These are phyloP conservation scores for Diaporthe sp. DNA, from an alignment of 2,329 filamentous ascomycete species.

Conservation along the genomic window DNA sequence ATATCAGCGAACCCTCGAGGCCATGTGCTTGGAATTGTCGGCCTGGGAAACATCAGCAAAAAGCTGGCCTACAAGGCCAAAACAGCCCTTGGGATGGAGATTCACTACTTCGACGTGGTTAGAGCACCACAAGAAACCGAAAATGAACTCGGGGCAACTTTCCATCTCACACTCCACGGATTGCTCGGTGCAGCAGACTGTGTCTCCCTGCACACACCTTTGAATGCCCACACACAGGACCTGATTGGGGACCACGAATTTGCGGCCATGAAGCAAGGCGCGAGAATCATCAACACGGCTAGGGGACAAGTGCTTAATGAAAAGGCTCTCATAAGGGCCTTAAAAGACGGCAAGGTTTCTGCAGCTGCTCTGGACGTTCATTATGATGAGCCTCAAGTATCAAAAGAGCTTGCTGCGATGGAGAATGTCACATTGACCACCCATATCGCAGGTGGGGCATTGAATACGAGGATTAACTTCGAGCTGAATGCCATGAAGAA, in stretches of 20 bases:
- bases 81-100: slow-evolving; percentile 61
- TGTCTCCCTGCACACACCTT: slow-evolving; percentile 46
- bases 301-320: slow-evolving; percentile 64
- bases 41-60: slow-evolving; percentile 59
- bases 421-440: slow-evolving; percentile 51
- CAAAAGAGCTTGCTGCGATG: slow-evolving; percentile 45
- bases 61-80: slow-evolving; percentile 57
- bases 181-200: slow-evolving; percentile 47
- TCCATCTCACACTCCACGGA: slow-evolving; percentile 41
- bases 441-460: slow-evolving; percentile 50
- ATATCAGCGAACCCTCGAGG: slow-evolving; percentile 61
- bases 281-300: slow-evolving; percentile 62
- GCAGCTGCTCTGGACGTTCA: slow-evolving; percentile 66
- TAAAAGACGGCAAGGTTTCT: slow-evolving; percentile 56
- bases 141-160: slow-evolving; percentile 42
- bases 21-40: slow-evolving; percentile 62
- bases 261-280: slow-evolving; percentile 56
- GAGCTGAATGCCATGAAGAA: slow-evolving; percentile 51
- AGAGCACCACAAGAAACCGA: slow-evolving; percentile 43
- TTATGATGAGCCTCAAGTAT: slow-evolving; percentile 56
- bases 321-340: slow-evolving; percentile 55
- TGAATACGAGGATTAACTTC: slow-evolving; percentile 52
- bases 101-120: slow-evolving; percentile 61
- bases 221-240: slow-evolving; percentile 42
- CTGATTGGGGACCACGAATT: slow-evolving; percentile 48